Evolutionary conservation across 2,329 filamentous ascomycete genomes (phyloP), one percentile per base, ranked within the genome.

Genomic region (Elsinoe arachidis): DNA sequence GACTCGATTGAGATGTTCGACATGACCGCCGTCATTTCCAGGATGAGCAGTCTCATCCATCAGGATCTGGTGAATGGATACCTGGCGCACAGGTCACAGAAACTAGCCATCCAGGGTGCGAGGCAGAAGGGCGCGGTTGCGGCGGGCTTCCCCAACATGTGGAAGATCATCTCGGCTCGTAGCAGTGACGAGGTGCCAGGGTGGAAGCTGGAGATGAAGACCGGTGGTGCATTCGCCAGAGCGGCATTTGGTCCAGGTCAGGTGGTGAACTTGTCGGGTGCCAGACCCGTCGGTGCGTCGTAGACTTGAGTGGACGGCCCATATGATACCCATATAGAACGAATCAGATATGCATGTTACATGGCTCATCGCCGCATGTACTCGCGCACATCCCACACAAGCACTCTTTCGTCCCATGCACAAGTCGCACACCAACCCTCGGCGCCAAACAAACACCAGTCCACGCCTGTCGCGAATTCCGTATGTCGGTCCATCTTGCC

Each of bases 371-470:
- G 59, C 55, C 70, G 67, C 81, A 87, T 87, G 47, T 82, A 72
- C 11, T 79, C 78, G 64, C 83, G 84, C 38, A 91, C 88, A 75
- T 99, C 93, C 92, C 92, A 99, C 5, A 99, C 82, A 65, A 95
- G 76, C 10, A 99, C 80, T 64, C 84, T 81, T 74, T 96, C 90
- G 67, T 99, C 93, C 93, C 93, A 99, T 0, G 90, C 91, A 1
- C 87, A 88, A 61, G 88, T 95, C 1, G 93, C 91, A 63, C 91
- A 91, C 93, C 93, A 99, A 4, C 93, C 93, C 62, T 95, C 91
- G 21, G 84, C 87, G 3, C 93, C 93, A 71, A 99, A 99, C 44
- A 99, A 73, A 73, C 93, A 99, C 93, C 95, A 99, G 70, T 99
- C 93, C 0, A 97, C 88, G 6, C 93, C 93, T 2, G 90, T 96